Evolutionary conservation across 1,284 basidiomycete species (phyloP).

Genomic region (Moniliella sp.): DNA sequence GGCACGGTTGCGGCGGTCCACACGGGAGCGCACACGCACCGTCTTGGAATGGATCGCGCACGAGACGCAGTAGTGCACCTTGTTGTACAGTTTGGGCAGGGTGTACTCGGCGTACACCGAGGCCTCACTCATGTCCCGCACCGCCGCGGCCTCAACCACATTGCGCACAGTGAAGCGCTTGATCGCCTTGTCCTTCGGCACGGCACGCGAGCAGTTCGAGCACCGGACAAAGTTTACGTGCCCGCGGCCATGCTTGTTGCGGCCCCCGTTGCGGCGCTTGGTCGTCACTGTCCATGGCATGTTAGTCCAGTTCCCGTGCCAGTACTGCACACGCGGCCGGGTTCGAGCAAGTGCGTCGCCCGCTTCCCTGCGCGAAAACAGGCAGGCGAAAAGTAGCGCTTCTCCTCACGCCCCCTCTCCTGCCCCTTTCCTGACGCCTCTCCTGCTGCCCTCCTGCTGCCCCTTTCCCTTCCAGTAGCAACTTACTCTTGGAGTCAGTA

Average conservation of each 20-base stretch:
- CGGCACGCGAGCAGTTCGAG: slow-evolving; percentile 65
- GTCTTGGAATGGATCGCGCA: slow-evolving; percentile 96
- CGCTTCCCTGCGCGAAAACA: too few relatives aligned
- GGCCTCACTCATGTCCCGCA: slow-evolving; percentile 89
- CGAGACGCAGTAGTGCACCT: slow-evolving; percentile 94
- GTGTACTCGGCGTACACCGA: slow-evolving; percentile 88
- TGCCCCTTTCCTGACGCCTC: too few relatives aligned
- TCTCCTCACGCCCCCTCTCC: too few relatives aligned
- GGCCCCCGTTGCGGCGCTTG: slow-evolving; percentile 84
- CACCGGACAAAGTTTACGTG: slow-evolving; percentile 82
- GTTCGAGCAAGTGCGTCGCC: too few relatives aligned
- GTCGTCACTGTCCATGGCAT: too few relatives aligned
- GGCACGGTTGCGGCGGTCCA: slow-evolving; percentile 27
- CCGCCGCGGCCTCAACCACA: slow-evolving; percentile 96
- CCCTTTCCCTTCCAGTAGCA: too few relatives aligned
- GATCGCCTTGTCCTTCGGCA: slow-evolving; percentile 72
- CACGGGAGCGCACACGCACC: slow-evolving; percentile 30
- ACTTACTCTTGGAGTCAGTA: too few relatives aligned
- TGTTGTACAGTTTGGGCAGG: slow-evolving; percentile 95
- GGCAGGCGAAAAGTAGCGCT: too few relatives aligned
- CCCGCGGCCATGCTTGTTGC: slow-evolving; percentile 57
- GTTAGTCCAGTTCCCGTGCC: too few relatives aligned
- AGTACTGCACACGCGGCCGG: too few relatives aligned
- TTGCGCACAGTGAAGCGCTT: slow-evolving; percentile 97
- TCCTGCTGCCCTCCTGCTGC: too few relatives aligned